These are phyloP conservation scores for Adansonia rubrostipa DNA, from an alignment of 441 rosid genomes.

Conservation along the genomic window DNA sequence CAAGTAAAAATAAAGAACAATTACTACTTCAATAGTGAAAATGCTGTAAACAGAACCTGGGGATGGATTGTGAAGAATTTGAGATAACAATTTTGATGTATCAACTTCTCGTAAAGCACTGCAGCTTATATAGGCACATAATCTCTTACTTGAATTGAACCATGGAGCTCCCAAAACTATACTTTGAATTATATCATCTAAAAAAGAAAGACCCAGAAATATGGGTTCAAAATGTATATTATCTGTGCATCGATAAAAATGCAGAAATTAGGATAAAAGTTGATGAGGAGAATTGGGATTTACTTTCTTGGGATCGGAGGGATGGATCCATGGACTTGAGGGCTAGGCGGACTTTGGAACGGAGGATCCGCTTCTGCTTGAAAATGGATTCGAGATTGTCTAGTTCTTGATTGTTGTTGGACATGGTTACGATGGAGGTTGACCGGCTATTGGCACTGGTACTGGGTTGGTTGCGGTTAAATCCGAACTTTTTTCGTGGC, in stretches of 20 bases:
- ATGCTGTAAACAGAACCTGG: slow-evolving; percentile 30
- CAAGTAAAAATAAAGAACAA: neutral
- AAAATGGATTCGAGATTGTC: slow-evolving; percentile 53
- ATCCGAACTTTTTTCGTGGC: no score
- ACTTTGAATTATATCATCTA: slow-evolving; percentile 73
- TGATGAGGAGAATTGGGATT: neutral
- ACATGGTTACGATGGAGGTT: slow-evolving; percentile 37
- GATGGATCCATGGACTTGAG: slow-evolving; percentile 81
- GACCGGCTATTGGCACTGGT: no score
- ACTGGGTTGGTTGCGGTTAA: no score
- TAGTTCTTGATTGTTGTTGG: slow-evolving; percentile 30
- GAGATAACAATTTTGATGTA: slow-evolving; percentile 61
- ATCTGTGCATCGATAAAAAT: neutral
- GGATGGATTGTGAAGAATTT: slow-evolving; percentile 45
- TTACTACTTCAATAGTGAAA: slow-evolving; percentile 17
- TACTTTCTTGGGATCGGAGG: slow-evolving; percentile 72
- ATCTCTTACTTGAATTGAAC: slow-evolving; percentile 71
- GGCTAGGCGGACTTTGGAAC: slow-evolving; percentile 69
- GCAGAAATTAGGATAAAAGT: neutral
- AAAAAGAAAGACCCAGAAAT: slow-evolving; percentile 15
- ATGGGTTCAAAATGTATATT: neutral
- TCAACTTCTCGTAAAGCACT: slow-evolving; percentile 77
- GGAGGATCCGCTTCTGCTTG: slow-evolving; percentile 64
- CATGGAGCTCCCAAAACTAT: slow-evolving; percentile 72
- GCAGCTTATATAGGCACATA: slow-evolving; percentile 92